Evolutionary conservation across 139 green algal genomes (phyloP), one percentile per base, ranked within the genome.

Genomic region (Chlorella vulgaris): DNA sequence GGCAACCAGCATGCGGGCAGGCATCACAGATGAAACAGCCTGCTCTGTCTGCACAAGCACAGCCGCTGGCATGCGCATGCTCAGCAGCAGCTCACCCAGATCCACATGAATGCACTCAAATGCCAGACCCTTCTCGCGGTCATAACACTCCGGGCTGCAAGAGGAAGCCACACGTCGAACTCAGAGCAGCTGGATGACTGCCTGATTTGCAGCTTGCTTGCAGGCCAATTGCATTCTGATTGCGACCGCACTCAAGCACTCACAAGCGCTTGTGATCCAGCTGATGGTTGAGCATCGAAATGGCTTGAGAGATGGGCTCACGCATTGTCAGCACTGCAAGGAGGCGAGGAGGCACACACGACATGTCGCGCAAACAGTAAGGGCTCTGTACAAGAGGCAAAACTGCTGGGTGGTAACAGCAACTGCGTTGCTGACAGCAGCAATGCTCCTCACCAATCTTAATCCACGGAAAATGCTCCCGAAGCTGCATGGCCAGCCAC

Each of bases 271-370:
- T 28, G 18, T 65, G 15, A n/a, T 65, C 55, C 55, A 65, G 55
- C 21, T 29, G 18, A 29, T 65, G 55, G 29, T 69, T 40, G 7
- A 39, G 29, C 62, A 69, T 40, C n/a, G 29, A 29, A 43, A 76
- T 76, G 29, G 69, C 69, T 60, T 79, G 73, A 7, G 73, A 79
- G 35, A 79, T 79, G 53, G 73, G 73, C 51, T 79, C 73, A 4
- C 73, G 50, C 73, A 79, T 79, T 50, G 29, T 69, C 24, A 79
- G 31, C 1, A 79, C 73, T 79, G 73, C 73, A 29, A 18, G n/a
- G 13, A 38, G 31, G 63, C 10, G 29, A 43, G 63, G 63, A 42
- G 19, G 31, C 28, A 15, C 4, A 43, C 2, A 19, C 4, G 4
- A 33, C 21, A 43, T 31, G 6, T 28, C 33, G 28, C 26, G 26